Conservation (phyloP, 1,284 basidiomycete genomes). For the Sporisorium graminicola region DNA sequence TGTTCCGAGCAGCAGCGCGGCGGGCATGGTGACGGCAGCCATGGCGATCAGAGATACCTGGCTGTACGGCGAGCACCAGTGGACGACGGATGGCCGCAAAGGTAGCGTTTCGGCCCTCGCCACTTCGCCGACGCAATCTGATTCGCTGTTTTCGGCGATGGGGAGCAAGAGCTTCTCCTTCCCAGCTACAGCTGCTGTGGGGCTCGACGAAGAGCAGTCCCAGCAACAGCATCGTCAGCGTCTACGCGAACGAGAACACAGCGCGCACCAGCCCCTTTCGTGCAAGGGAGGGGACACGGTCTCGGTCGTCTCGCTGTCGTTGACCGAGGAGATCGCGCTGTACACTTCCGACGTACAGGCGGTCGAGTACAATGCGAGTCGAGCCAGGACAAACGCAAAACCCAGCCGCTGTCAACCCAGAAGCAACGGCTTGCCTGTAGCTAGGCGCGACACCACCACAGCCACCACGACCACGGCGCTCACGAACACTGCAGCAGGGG, state of each 20-base stretch:
- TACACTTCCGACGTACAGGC: slow-evolving; percentile 30
- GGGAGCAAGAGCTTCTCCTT: slow-evolving; percentile 16
- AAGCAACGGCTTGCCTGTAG: not conserved
- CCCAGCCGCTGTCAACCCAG: no score
- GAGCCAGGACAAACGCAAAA: slow-evolving; percentile 10
- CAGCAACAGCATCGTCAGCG: no score
- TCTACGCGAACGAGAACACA: not conserved
- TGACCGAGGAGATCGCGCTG: slow-evolving; percentile 48
- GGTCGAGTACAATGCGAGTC: slow-evolving; percentile 9
- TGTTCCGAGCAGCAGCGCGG: no score
- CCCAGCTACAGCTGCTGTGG: no score
- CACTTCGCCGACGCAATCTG: no score
- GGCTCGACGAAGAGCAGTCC: slow-evolving; percentile 24
- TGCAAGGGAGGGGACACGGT: not conserved
- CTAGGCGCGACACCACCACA: no score
- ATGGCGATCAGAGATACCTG: slow-evolving; percentile 46
- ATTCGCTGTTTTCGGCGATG: not conserved
- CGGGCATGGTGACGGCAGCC: slow-evolving; percentile 30
- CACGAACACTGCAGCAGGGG: no score
- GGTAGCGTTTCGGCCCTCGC: no score
- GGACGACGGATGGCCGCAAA: slow-evolving; percentile 6
- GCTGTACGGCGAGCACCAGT: slow-evolving; percentile 31
- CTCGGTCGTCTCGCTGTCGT: slow-evolving; percentile 23
- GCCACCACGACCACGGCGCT: no score
- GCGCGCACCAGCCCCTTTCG: no score